Conservation (phyloP, 306 rosid genomes). For the Bauhinia variegata region DNA sequence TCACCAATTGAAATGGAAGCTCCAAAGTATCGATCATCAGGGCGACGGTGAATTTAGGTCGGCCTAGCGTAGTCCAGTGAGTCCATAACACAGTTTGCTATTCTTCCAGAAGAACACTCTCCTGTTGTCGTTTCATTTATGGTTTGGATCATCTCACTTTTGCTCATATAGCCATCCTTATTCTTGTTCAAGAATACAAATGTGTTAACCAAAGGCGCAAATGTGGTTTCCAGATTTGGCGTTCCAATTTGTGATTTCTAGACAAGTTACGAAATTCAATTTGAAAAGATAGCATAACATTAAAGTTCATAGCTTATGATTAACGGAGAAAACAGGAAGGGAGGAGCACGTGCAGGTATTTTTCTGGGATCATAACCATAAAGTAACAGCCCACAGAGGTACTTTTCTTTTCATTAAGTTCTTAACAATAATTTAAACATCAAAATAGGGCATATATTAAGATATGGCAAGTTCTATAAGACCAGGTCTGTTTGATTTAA, state of each 20-base stretch:
- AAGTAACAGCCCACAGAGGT: not conserved
- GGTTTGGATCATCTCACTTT: constrained; percentile 86
- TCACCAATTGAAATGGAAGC: too few relatives aligned
- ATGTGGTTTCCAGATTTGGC: constrained; percentile 83
- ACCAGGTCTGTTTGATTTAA: constrained; percentile 7
- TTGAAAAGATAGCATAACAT: constrained; percentile 22
- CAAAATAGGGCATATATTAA: constrained; percentile 1
- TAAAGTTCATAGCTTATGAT: constrained; percentile 25
- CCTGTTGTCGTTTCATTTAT: constrained; percentile 86
- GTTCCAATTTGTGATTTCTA: constrained; percentile 72
- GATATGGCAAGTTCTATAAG: constrained; percentile 11
- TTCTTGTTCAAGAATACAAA: constrained; percentile 96
- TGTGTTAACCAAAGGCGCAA: constrained; percentile 84
- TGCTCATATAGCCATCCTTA: constrained; percentile 91
- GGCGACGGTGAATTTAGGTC: too few relatives aligned
- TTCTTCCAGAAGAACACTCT: constrained; percentile 80
- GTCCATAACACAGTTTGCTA: too few relatives aligned
- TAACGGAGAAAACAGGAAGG: constrained; percentile 23
- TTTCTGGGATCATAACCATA: constrained; percentile 7
- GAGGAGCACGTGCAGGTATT: not conserved
- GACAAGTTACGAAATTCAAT: constrained; percentile 50
- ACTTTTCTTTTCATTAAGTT: not conserved
- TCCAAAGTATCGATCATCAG: too few relatives aligned
- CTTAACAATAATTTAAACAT: constrained; percentile 28
- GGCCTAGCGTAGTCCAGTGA: too few relatives aligned